Percentiles rank a stretch among this genome's conserved stretches.
These are phyloP conservation scores for Colletotrichum spinosum DNA, from an alignment of 2,329 filamentous ascomycete species.

Conservation along the genomic window DNA sequence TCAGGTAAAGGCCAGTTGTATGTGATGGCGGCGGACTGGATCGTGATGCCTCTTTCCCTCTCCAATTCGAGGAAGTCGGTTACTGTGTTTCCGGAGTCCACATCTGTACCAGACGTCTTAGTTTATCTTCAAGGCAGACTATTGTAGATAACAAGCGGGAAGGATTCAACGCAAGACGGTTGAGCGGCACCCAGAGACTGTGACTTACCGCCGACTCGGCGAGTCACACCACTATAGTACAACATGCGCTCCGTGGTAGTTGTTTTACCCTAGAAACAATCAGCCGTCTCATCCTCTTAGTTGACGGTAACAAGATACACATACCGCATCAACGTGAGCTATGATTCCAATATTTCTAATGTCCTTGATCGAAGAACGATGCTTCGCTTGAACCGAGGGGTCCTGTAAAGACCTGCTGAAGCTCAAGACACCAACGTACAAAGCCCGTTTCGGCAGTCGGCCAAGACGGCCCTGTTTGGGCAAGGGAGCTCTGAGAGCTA, in stretches of 20 bases:
- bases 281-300: slow-evolving; percentile 34
- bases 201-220: slow-evolving; percentile 78
- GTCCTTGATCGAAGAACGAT: slow-evolving; percentile 61
- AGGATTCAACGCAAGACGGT: neutral
- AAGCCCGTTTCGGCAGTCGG: slow-evolving; percentile 15
- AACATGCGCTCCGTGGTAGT: slow-evolving; percentile 99
- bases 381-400: slow-evolving; percentile 38
- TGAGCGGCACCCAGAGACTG: neutral
- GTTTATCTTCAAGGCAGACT: neutral
- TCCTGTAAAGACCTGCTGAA: slow-evolving; percentile 27
- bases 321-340: slow-evolving; percentile 92
- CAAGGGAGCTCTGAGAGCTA: slow-evolving; percentile 26
- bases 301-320: slow-evolving; percentile 40
- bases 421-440: slow-evolving; percentile 20
- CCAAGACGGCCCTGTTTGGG: slow-evolving; percentile 19
- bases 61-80: slow-evolving; percentile 97
- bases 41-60: slow-evolving; percentile 92
- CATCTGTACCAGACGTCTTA: slow-evolving; percentile 64
- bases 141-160: neutral
- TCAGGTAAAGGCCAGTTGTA: slow-evolving; percentile 85
- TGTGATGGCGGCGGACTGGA: slow-evolving; percentile 96
- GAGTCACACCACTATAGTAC: slow-evolving; percentile 91
- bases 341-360: slow-evolving; percentile 98
- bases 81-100: slow-evolving; percentile 95
- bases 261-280: slow-evolving; percentile 78